Evolutionary conservation across 768 basidiomycete species (phyloP), one percentile per base, ranked within the genome.

Genomic region (Terana coerulea): DNA sequence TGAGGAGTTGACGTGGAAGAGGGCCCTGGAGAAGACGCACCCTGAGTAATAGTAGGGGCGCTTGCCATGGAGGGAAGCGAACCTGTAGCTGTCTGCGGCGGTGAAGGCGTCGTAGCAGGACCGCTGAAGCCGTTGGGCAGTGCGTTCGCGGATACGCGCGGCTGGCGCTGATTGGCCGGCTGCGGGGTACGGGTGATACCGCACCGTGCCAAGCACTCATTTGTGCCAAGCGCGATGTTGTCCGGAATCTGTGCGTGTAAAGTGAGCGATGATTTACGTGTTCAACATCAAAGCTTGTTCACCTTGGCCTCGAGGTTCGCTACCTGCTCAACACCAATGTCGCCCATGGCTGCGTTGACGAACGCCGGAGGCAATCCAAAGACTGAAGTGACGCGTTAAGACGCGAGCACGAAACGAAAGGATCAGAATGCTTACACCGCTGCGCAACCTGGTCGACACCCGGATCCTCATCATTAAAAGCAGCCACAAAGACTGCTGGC

Each of bases 171-270:
- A 28, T 34, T 46, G 17, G 59, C 63, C 19, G 56, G 54, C 52
- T 67, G 66, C 12, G 11, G 30, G 29, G 46, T 47, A 30, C 60
- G 56, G 15, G 41, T 55, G 48, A 67, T 54, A n/a, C 61, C 61
- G 46, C 64, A 65, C 17, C 56, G 59, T 42, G 61, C 42, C 29
- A 67, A 51, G 39, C 65, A 67, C 37, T 60, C 57, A 24, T 63
- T 52, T 7, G 54, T 53, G 22, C 66, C 66, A 40, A 62, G 56
- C 1, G 61, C 63, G 39, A 67, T 45, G 59, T 64, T 65, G 51
- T 65, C 62, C 30, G 64, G 64, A 47, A 67, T 67, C 64, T 65
- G 37, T n/a, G n/a, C n/a, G n/a, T n/a, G n/a, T n/a, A n/a, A n/a
- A n/a, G 6, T 21, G 4, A 21, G 24, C 14, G 34, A 30, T 36